phyloP scores from a whole-genome alignment of 106 monocot species.

The Iris macrosiphon region DNA sequence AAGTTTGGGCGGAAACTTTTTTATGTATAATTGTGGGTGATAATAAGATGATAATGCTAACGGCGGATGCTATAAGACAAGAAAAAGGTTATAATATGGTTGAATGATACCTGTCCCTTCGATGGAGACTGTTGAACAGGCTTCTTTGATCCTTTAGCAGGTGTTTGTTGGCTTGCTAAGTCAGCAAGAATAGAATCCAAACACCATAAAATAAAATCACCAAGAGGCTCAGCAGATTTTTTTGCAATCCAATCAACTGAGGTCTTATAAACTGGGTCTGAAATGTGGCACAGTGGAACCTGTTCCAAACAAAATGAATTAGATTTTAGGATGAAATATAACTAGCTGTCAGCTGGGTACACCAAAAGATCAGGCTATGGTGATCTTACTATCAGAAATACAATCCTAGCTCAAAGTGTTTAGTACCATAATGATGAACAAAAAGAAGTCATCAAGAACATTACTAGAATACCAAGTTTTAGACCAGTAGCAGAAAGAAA shows the following conservation, averaged over 20 bases:
- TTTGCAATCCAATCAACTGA: constrained; percentile 72
- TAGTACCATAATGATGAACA: too few species aligned
- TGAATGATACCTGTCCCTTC: constrained; percentile 59
- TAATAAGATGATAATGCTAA: background rate
- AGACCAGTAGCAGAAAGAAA: too few species aligned
- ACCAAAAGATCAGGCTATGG: background rate
- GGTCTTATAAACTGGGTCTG: constrained; percentile 63
- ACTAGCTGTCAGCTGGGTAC: background rate
- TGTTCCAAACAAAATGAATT: constrained; percentile 19
- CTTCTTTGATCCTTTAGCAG: constrained; percentile 66
- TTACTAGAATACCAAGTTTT: too few species aligned
- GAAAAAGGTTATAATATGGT: background rate
- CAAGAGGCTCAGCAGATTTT: constrained; percentile 55
- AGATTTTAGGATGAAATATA: background rate
- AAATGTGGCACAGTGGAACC: constrained; percentile 68
- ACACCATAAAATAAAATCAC: constrained; percentile 71
- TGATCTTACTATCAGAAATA: background rate
- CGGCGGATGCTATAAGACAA: constrained; percentile 1
- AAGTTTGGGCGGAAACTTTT: background rate
- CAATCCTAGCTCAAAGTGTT: constrained; percentile 1
- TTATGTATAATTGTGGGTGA: background rate
- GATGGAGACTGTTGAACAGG: constrained; percentile 41
- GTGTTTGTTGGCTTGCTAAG: constrained; percentile 39
- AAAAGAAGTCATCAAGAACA: too few species aligned
- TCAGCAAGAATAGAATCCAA: constrained; percentile 71